Evolutionary conservation across 1,139 yeast species (phyloP).

Genomic region (Diutina pseudorugosa): DNA sequence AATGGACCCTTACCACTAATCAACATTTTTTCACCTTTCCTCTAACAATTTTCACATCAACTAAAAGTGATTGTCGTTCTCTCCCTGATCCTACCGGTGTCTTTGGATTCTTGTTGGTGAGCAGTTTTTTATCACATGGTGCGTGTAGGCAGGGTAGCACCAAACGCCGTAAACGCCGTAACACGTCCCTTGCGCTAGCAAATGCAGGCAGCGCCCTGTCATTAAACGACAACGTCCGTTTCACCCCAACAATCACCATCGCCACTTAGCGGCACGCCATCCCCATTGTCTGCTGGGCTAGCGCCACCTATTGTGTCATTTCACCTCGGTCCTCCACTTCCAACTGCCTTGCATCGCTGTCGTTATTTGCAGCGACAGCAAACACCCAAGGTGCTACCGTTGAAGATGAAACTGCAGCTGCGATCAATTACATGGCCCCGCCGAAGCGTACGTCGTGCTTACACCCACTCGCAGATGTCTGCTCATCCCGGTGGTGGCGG

Average conservation of each 20-base stretch:
- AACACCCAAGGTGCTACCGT: neutral
- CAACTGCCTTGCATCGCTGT: neutral
- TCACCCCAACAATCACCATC: too few species aligned
- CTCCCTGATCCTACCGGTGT: too few species aligned
- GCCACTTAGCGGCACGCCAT: neutral
- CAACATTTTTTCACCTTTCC: too few species aligned
- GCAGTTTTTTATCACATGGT: too few species aligned
- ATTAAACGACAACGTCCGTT: too few species aligned
- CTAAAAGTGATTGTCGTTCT: too few species aligned
- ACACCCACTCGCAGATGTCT: neutral
- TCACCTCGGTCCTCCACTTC: neutral
- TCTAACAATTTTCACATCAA: too few species aligned
- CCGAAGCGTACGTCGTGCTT: neutral
- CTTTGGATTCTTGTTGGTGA: too few species aligned
- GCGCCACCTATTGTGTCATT: neutral
- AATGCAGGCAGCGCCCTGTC: neutral
- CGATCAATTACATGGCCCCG: neutral
- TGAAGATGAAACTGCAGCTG: neutral
- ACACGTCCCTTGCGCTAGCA: neutral
- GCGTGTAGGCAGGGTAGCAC: too few species aligned
- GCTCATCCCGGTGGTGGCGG: neutral
- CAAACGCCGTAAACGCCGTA: neutral
- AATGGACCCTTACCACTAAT: too few species aligned
- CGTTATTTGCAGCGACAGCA: neutral
- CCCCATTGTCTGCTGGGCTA: neutral